phyloP scores from a whole-genome alignment of 2,329 filamentous ascomycete species.

The Colletotrichum liaoningense region DNA sequence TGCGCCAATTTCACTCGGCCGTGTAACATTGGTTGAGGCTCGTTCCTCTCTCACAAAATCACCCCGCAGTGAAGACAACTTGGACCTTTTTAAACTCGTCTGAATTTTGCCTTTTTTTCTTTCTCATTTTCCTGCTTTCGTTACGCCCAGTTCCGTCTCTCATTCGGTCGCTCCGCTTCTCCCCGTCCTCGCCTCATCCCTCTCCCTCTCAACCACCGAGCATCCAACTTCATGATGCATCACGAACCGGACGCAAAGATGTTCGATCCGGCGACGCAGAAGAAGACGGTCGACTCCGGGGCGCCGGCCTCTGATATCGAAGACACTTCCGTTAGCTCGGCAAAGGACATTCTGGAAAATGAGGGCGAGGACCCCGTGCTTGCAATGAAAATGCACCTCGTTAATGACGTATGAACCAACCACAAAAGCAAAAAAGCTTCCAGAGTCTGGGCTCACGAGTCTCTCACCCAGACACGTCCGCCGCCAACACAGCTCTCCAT shows the following conservation, averaged over 20 bases:
- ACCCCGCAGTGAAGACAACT: background rate
- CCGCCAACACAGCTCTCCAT: background rate
- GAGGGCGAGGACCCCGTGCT: constrained; percentile 71
- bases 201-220: background rate
- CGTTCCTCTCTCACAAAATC: background rate
- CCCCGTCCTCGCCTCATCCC: background rate
- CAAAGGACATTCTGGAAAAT: constrained; percentile 64
- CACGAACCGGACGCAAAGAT: background rate
- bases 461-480: background rate
- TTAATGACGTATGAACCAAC: constrained; percentile 68
- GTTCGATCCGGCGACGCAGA: constrained; percentile 15
- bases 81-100: constrained; percentile 8
- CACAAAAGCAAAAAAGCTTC: background rate
- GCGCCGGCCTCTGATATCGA: constrained; percentile 6
- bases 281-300: constrained; percentile 19
- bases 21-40: background rate
- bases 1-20: background rate
- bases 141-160: background rate
- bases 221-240: background rate
- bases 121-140: background rate
- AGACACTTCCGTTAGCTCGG: constrained; percentile 31
- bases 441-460: background rate
- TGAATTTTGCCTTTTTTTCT: background rate
- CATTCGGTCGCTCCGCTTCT: background rate
- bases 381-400: constrained; percentile 75